Conservation (phyloP, 108 stramenopile species). For the Cyclotella choctawhatcheeana region DNA sequence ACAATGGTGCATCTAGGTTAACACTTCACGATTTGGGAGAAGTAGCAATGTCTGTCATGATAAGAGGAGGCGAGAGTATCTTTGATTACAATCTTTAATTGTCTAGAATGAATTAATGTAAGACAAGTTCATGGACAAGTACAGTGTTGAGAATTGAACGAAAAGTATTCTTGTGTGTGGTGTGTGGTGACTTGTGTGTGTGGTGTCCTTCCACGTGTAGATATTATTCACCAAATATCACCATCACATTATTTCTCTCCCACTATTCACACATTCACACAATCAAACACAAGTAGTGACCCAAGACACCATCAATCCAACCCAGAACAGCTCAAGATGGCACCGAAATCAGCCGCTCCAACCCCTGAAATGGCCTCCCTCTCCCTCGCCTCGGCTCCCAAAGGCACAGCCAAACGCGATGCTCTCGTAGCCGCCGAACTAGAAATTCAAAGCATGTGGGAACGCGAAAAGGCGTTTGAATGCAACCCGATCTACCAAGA, state of each 20-base stretch:
- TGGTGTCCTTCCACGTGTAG: no score
- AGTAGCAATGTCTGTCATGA: slow-evolving; percentile 30
- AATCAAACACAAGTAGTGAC: not conserved
- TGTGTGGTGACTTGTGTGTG: no score
- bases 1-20: slow-evolving; percentile 9
- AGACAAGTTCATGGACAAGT: no score
- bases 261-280: not conserved
- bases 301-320: not conserved
- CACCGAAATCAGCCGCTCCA: slow-evolving; percentile 15
- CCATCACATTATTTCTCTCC: no score
- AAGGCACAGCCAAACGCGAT: slow-evolving; percentile 86
- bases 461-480: slow-evolving; percentile 76
- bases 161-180: no score
- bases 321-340: slow-evolving; percentile 7
- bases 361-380: no score
- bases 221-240: no score
- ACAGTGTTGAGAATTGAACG: no score
- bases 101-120: no score
- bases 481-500: slow-evolving; percentile 52
- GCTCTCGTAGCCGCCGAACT: slow-evolving; percentile 75
- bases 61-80: not conserved
- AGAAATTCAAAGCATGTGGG: slow-evolving; percentile 82
- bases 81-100: slow-evolving; percentile 37
- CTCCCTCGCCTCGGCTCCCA: slow-evolving; percentile 46
- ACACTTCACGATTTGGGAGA: slow-evolving; percentile 34